Conservation (phyloP, 352 stramenopile species). For the Pythium phragmitis region DNA sequence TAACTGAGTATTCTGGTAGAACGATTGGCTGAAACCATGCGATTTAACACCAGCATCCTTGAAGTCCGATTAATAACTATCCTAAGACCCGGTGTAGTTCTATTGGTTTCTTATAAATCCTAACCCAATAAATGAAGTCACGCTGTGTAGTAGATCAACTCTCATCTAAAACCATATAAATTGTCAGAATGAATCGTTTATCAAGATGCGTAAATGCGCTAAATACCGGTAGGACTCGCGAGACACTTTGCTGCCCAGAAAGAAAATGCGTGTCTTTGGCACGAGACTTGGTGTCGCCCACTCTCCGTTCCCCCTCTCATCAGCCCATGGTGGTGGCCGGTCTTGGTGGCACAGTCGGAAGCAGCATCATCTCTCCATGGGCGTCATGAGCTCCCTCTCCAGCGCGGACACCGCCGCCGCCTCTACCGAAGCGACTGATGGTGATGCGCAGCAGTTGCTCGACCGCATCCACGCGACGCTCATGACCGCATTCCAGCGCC, state of each 20-base stretch:
- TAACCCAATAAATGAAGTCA: no score
- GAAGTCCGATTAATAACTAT: no score
- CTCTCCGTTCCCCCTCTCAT: slow-evolving; percentile 2
- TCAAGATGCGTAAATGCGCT: not conserved
- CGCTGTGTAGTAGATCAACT: no score
- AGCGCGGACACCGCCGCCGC: slow-evolving; percentile 8
- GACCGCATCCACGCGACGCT: slow-evolving; percentile 52
- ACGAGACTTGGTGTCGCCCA: not conserved
- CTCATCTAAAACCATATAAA: no score
- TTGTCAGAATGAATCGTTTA: not conserved
- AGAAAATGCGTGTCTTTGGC: slow-evolving; percentile 29
- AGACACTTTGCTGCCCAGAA: not conserved
- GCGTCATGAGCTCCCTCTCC: slow-evolving; percentile 48
- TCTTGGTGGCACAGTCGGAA: not conserved
- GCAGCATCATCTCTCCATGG: slow-evolving; percentile 27
- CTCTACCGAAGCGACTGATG: no score
- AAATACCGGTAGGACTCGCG: no score
- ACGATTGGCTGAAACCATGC: no score
- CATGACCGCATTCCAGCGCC: slow-evolving; percentile 36
- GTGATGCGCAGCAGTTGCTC: slow-evolving; percentile 37
- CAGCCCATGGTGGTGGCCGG: slow-evolving; percentile 10
- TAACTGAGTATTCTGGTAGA: no score
- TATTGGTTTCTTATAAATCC: no score
- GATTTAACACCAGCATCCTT: no score
- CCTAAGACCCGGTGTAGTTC: no score